Evolutionary conservation across 345 rosid species (phyloP), one percentile per base, ranked within the genome.

Genomic region (Brassica carinata): DNA sequence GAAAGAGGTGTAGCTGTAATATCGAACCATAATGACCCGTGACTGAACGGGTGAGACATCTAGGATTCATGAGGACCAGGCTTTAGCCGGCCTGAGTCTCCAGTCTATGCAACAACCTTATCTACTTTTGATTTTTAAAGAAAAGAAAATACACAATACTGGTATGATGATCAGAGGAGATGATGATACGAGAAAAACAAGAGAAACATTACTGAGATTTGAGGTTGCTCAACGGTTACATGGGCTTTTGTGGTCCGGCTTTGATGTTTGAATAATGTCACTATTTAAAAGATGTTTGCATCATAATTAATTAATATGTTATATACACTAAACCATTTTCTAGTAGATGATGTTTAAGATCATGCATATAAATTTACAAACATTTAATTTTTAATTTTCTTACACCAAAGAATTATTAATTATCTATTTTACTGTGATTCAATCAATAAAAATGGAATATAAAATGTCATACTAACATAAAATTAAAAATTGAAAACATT

Each of bases 31-130:
- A 62, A 45, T 73, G 45, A 79, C 69, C 7, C 40, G 18, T 59
- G 38, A 17, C 55, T 31, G 76, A 36, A 13, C 76, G 29, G 67
- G 19, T 69, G 79, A 64, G 55, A 43, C 18, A 18, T 30, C 33
- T 74, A 19, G 71, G 59, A 67, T 63, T 69, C 79, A 75, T 80
- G 61, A 74, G 67, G 83, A 75, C 72, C 75, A 64, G 64, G 19
- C 23, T 69, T 69, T 45, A 5, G 38, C 34, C 64, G 40, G 18
- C 59, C n/a, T 61, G 65, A 55, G 45, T 74, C 66, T 34, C 43
- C 36, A 34, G 72, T 80, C 79, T 71, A 80, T 68, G 78, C 74
- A 73, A 78, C 15, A 4, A 15, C 15, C 14, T 14, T 43, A 69
- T 36, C 13, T 18, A 29, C 29, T 19, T 76, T 14, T 26, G 7